Conservation (phyloP, 208 protist genomes). For the Endotrypanum monterogeii region DNA sequence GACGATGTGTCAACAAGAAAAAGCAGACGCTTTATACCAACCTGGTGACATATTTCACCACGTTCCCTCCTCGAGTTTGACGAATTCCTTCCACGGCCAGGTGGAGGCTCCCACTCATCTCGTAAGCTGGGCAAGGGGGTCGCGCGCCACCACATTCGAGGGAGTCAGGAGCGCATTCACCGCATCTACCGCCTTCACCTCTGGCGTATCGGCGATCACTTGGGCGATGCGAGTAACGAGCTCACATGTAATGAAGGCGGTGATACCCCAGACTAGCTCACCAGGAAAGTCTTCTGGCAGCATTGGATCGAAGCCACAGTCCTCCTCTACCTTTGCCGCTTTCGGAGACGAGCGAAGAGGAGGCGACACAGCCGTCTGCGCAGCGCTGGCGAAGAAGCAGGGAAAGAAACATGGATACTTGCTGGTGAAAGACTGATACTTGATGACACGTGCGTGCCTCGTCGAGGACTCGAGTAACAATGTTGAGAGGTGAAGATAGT, state of each 20-base stretch:
- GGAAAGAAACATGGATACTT: slow-evolving; percentile 65
- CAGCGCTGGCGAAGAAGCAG: slow-evolving; percentile 77
- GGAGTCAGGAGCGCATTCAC: slow-evolving; percentile 17
- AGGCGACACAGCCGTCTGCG: slow-evolving; percentile 26
- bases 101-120: not conserved
- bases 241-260: slow-evolving; percentile 73
- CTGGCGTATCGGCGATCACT: not conserved
- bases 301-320: slow-evolving; percentile 57
- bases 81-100: not conserved
- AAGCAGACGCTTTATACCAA: not conserved
- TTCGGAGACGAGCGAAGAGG: slow-evolving; percentile 29
- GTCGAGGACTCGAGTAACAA: slow-evolving; percentile 48
- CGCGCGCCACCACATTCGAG: slow-evolving; percentile 28
- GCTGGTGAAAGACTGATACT: slow-evolving; percentile 35
- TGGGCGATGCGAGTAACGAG: slow-evolving; percentile 60
- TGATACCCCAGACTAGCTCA: slow-evolving; percentile 87
- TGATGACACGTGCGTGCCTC: slow-evolving; percentile 68
- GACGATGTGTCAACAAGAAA: not conserved
- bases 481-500: slow-evolving; percentile 82
- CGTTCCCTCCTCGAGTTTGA: not conserved
- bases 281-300: slow-evolving; percentile 69
- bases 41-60: not conserved
- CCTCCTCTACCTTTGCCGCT: slow-evolving; percentile 31
- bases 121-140: slow-evolving; percentile 8
- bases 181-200: not conserved